A percentile compares a stretch with the other conserved stretches of the same genome.
Evolutionary conservation across 176 grass and related monocot species (phyloP).

Genomic region (Carex kokanica): DNA sequence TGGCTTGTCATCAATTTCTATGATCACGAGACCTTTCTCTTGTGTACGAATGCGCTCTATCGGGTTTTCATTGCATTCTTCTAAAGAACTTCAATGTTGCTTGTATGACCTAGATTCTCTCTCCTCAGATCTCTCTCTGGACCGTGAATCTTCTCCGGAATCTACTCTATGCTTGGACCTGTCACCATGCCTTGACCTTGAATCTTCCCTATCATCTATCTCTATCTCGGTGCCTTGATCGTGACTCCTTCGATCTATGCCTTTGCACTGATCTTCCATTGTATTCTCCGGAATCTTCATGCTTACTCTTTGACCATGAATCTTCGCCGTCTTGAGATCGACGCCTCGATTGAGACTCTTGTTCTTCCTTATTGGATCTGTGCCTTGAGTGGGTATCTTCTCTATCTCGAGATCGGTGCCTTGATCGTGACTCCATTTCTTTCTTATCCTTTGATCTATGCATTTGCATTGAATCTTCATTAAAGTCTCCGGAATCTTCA

Average conservation of each 20-base stretch:
- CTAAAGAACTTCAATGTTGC: conserved; percentile 27
- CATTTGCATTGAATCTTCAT: not conserved
- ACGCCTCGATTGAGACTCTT: conserved; percentile 12
- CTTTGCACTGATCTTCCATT: no score
- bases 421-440: conserved; percentile 18
- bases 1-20: conserved; percentile 31
- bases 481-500: conserved; percentile 21
- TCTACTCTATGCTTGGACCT: conserved; percentile 20
- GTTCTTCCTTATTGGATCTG: conserved; percentile 32
- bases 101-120: conserved; percentile 34
- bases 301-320: conserved; percentile 17
- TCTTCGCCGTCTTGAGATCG: not conserved
- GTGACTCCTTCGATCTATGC: no score
- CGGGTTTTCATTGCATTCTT: not conserved
- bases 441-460: not conserved
- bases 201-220: conserved; percentile 34
- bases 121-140: conserved; percentile 33
- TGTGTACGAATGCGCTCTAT: conserved; percentile 25
- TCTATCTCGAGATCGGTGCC: conserved; percentile 1
- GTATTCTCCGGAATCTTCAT: conserved; percentile 21
- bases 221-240: conserved; percentile 24
- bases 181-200: conserved; percentile 31
- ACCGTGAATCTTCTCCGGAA: conserved; percentile 28
- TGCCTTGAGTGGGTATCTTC: not conserved
- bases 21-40: conserved; percentile 28